Base-by-base conservation (phyloP, 106 monocot species). In the Cymbidium sinense region DNA sequence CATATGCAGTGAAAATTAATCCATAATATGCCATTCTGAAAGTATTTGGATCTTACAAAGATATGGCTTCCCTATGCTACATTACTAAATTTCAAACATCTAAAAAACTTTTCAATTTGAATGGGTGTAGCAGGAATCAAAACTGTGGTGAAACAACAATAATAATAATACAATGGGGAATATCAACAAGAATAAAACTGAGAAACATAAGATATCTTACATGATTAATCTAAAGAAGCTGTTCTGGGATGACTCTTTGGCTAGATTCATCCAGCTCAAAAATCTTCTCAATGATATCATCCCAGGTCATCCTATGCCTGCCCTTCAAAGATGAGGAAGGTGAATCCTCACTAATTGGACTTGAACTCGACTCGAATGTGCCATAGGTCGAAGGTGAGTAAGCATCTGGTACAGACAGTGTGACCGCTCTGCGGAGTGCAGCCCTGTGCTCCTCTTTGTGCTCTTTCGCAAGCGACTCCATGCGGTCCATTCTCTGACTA, bases 391-490 rank as follows among this genome's bases (percentile, higher is more conserved):
- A 92, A 17, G 92, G 89, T 0, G 80, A 67, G 50, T 83, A 78
- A 8, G 98, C 87, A 67, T 94, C 84, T 0, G 94, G 94, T 11
- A 98, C 90, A 28, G 86, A 79, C 77, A 96, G 76, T 0, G 86
- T 83, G 34, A 98, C 88, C 2, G 98, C 94, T 78, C 89, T 41
- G n/a, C 78, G 83, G 8, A 98, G 84, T 2, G 94, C 98, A 9
- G 91, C 94, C 78, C 70, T 88, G 80, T 92, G 87, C 82, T 98
- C 91, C 54, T 94, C 84, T 1, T 9, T 83, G 79, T 94, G 94
- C 65, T 90, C 94, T 43, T 79, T 87, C 1, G 75, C 85, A 13
- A 98, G 75, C 7, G 83, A 84, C 65, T 82, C 87, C 70, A 90
- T 83, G 36, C 88, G 62, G 76, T 91, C 84, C 94, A 94, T 94